A percentile compares a stretch with the other conserved stretches of the same genome.
phyloP scores from a whole-genome alignment of 768 basidiomycete species.

The Suillus spraguei region DNA sequence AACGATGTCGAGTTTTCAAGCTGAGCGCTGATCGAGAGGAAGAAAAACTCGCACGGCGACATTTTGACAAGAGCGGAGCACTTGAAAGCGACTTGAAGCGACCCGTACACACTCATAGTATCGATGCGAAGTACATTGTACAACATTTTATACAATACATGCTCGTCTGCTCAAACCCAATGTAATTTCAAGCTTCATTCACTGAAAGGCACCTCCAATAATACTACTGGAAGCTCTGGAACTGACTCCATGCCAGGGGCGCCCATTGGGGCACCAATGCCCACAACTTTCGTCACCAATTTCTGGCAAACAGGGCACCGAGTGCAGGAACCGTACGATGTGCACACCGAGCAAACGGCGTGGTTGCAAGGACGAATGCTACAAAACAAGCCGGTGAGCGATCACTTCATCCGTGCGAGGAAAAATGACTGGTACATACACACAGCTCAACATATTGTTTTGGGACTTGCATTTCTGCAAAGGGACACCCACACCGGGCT shows the following conservation, averaged over 20 bases:
- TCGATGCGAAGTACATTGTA: too few relatives aligned
- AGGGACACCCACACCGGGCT: not conserved
- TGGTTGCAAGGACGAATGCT: conserved; percentile 5
- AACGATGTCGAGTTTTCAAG: too few relatives aligned
- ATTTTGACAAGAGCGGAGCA: too few relatives aligned
- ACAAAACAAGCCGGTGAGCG: not conserved
- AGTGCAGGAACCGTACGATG: not conserved
- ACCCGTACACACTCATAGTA: too few relatives aligned
- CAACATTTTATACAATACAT: too few relatives aligned
- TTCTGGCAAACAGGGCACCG: not conserved
- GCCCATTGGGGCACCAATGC: conserved; percentile 1
- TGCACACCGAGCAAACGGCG: not conserved
- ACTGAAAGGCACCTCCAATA: not conserved
- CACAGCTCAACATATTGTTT: not conserved
- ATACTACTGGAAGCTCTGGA: conserved; percentile 2
- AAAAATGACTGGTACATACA: not conserved
- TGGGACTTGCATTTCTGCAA: conserved; percentile 1
- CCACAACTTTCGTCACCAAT: not conserved
- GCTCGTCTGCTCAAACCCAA: too few relatives aligned
- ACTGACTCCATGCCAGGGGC: not conserved
- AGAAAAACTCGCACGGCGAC: too few relatives aligned
- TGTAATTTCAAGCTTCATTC: too few relatives aligned
- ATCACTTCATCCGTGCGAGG: not conserved
- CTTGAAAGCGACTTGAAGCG: too few relatives aligned
- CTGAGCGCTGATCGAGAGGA: too few relatives aligned